Base-by-base conservation (phyloP, 2,329 filamentous ascomycete genomes). In the Mycosphaerelloides madeirae region DNA sequence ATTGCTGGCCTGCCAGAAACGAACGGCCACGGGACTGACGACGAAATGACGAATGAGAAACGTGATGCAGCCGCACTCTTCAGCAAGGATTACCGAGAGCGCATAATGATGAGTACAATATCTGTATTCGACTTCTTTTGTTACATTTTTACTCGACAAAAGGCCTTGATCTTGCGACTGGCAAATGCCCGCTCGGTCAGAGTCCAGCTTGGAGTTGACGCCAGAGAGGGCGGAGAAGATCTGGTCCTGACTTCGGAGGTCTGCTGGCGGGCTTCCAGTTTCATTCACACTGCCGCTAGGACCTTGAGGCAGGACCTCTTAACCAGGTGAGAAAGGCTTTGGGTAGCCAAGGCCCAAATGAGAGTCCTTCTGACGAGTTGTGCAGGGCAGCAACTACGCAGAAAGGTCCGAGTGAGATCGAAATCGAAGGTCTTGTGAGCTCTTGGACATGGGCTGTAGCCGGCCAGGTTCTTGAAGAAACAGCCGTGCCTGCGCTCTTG, bases 61-160 rank as follows among this genome's bases (percentile, higher is more conserved):
- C 34, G 32, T 29, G 38, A 48, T 16, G 43, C 43, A 18, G 50
- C 20, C 46, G 49, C 32, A 8, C 44, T 63, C 5, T 54, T 60
- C 51, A 75, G 71, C 56, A 95, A 95, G 64, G 78, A 86, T 1
- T 98, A 97, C 62, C 81, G 91, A 40, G 88, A 94, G 45, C 80
- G 95, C 58, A 98, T 98, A 38, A 73, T 98, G 31, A 84, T 87
- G 12, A 98, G 94, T 69, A 87, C 95, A 54, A 94, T 98, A 29
- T 98, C 93, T 0, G 76, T 95, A 2, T 96, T 97, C 61, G 93
- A 98, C 65, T 97, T 98, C 64, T 78, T 87, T 38, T 87, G 85
- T 56, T 98, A 98, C 64, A 82, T 98, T 11, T 98, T 97, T 65
- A 83, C 88, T 3, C 80, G 93, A 18, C 91, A 98, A 59, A 80